Percentiles rank a stretch among this genome's conserved stretches.
Evolutionary conservation across 2,329 filamentous ascomycete genomes (phyloP).

Genomic region (Aspergillus neoniger): DNA sequence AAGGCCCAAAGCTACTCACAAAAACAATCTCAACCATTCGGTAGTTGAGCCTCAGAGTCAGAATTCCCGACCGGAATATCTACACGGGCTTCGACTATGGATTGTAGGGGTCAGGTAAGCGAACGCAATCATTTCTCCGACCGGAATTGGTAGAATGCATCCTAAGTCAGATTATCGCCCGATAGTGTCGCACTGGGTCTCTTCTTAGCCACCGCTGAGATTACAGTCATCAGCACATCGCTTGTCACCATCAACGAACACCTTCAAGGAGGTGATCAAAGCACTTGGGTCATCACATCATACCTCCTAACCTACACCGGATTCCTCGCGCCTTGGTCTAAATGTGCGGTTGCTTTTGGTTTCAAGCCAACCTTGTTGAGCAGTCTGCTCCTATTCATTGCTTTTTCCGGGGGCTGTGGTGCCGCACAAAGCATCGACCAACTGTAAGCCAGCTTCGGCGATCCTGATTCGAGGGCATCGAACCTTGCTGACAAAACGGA

Average conservation of each 20-base stretch:
- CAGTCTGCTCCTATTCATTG: conserved; percentile 47
- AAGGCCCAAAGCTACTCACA: neutral
- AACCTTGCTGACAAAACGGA: neutral
- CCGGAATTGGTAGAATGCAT: neutral
- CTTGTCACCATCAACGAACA: conserved; percentile 49
- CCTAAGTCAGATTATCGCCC: neutral
- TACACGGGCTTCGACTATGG: conserved; percentile 6
- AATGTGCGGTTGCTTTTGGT: conserved; percentile 62
- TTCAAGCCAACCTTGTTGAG: conserved; percentile 46
- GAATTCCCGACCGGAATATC: neutral
- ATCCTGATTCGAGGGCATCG: neutral
- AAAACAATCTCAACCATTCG: neutral
- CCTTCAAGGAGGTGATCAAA: conserved; percentile 39
- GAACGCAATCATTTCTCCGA: neutral
- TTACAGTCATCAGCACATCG: conserved; percentile 55
- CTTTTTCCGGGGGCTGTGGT: conserved; percentile 47
- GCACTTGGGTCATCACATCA: conserved; percentile 52
- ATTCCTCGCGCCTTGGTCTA: conserved; percentile 61
- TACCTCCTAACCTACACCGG: conserved; percentile 55
- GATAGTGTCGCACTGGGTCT: conserved; percentile 22
- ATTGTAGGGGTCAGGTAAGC: conserved; percentile 1
- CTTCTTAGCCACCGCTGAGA: conserved; percentile 52
- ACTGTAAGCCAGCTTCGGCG: conserved; percentile 26
- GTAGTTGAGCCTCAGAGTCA: neutral
- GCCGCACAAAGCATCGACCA: conserved; percentile 37